Conservation (phyloP, 148 eudicot genomes). For the Rhododendron mucronatum region DNA sequence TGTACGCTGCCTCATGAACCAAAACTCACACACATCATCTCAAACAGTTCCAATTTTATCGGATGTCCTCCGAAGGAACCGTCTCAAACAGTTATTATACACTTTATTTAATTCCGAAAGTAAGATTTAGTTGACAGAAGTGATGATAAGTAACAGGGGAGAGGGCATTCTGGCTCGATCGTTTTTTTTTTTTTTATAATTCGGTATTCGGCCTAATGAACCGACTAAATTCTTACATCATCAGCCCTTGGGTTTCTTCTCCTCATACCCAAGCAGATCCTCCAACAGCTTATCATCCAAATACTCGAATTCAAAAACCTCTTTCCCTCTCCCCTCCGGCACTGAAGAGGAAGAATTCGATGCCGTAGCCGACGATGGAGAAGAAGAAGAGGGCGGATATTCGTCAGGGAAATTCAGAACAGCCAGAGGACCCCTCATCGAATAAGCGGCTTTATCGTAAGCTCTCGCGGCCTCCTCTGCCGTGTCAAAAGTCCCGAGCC, state of each 20-base stretch:
- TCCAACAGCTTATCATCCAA: constrained; percentile 30
- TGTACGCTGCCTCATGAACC: background rate
- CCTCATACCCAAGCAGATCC: constrained; percentile 30
- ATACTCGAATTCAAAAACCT: constrained; percentile 32
- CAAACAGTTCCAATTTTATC: no score
- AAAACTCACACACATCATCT: background rate
- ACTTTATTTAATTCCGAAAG: background rate
- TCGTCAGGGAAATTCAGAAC: constrained; percentile 31
- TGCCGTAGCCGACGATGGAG: constrained; percentile 3
- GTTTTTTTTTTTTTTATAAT: background rate
- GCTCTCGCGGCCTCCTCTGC: constrained; percentile 24
- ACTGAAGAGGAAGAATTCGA: background rate
- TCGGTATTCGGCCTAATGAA: background rate
- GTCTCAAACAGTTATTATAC: background rate
- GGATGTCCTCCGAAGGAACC: no score
- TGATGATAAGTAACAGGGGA: background rate
- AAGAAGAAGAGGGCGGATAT: constrained; percentile 15
- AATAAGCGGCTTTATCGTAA: constrained; percentile 14
- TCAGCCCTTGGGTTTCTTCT: constrained; percentile 8
- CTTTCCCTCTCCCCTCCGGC: background rate
- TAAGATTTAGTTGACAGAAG: background rate
- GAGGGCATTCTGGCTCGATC: background rate
- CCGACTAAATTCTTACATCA: background rate
- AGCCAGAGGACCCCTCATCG: constrained; percentile 19
- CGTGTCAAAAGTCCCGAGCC: constrained; percentile 24